phyloP scores from a whole-genome alignment of 495 filamentous ascomycete genomes.

The Penicillium arizonense region DNA sequence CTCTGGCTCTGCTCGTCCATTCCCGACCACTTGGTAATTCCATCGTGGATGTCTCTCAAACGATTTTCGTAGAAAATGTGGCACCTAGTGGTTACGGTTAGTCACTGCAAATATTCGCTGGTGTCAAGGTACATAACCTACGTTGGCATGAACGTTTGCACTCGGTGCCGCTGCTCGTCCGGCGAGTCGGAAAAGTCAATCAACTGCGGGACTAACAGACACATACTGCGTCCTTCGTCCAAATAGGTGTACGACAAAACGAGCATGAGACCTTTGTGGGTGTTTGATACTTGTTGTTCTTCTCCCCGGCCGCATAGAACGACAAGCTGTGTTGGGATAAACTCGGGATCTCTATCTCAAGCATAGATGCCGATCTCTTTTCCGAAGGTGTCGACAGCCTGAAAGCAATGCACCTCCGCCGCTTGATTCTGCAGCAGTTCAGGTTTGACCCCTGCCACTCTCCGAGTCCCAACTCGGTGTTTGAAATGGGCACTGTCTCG shows the following conservation, averaged over 20 bases:
- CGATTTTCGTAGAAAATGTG: constrained; percentile 87
- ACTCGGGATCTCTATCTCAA: constrained; percentile 38
- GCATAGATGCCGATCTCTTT: constrained; percentile 50
- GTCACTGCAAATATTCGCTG: not conserved
- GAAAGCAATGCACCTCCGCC: constrained; percentile 57
- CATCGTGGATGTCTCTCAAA: constrained; percentile 75
- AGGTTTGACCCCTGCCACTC: constrained; percentile 27
- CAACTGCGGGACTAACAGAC: constrained; percentile 75
- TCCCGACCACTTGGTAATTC: constrained; percentile 75
- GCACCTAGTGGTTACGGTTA: constrained; percentile 42
- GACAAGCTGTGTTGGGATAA: constrained; percentile 58
- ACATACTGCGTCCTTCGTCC: constrained; percentile 88
- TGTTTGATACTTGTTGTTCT: constrained; percentile 62
- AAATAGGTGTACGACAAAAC: constrained; percentile 77
- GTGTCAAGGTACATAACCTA: constrained; percentile 29
- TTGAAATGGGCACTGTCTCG: constrained; percentile 48
- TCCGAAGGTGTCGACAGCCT: constrained; percentile 57
- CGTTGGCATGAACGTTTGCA: constrained; percentile 65
- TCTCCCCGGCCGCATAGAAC: constrained; percentile 71
- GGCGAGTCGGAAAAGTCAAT: constrained; percentile 61
- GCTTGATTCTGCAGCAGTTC: constrained; percentile 47
- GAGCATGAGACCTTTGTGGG: constrained; percentile 85
- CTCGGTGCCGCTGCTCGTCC: constrained; percentile 41
- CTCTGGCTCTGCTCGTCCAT: constrained; percentile 63
- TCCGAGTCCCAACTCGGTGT: constrained; percentile 48